These are phyloP conservation scores for Suillus clintonianus DNA, from an alignment of 768 basidiomycete species.

Conservation along the genomic window DNA sequence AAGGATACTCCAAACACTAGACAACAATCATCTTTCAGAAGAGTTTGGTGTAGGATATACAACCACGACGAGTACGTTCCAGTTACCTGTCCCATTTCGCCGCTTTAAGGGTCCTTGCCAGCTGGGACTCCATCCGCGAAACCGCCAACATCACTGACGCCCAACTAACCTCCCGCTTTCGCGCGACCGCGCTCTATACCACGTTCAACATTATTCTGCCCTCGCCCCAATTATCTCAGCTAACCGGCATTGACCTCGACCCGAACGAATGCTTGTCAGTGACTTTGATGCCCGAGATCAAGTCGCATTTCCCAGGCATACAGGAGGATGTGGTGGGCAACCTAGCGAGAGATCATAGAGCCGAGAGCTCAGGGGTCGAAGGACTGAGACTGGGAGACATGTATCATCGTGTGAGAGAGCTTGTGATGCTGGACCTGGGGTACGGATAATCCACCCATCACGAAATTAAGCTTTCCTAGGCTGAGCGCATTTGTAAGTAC, in stretches of 20 bases:
- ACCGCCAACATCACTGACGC: conserved; percentile 78
- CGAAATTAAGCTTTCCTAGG: too few relatives aligned
- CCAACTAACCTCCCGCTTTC: conserved; percentile 71
- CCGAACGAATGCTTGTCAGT: conserved; percentile 61
- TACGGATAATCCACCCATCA: conserved; percentile 25
- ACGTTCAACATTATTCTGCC: conserved; percentile 55
- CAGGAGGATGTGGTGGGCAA: conserved; percentile 64
- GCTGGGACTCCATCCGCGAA: conserved; percentile 77
- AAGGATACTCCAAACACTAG: conserved; percentile 74
- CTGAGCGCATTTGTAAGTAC: too few relatives aligned
- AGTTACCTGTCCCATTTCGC: not conserved
- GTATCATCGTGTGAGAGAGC: conserved; percentile 62
- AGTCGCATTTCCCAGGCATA: conserved; percentile 74
- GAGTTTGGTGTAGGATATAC: conserved; percentile 87
- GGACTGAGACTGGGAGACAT: conserved; percentile 58
- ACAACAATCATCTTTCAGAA: conserved; percentile 65
- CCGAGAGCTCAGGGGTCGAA: conserved; percentile 60
- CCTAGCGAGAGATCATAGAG: conserved; percentile 58
- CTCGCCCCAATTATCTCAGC: conserved; percentile 34
- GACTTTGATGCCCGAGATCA: conserved; percentile 61
- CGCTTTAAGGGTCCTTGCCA: conserved; percentile 29
- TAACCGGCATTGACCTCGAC: conserved; percentile 51
- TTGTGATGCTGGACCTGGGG: conserved; percentile 53
- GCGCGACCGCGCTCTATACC: conserved; percentile 71
- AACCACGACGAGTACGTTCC: conserved; percentile 81